These are phyloP conservation scores for Pneumocystis wakefieldiae DNA, from an alignment of 1,139 yeast species.

Conservation along the genomic window DNA sequence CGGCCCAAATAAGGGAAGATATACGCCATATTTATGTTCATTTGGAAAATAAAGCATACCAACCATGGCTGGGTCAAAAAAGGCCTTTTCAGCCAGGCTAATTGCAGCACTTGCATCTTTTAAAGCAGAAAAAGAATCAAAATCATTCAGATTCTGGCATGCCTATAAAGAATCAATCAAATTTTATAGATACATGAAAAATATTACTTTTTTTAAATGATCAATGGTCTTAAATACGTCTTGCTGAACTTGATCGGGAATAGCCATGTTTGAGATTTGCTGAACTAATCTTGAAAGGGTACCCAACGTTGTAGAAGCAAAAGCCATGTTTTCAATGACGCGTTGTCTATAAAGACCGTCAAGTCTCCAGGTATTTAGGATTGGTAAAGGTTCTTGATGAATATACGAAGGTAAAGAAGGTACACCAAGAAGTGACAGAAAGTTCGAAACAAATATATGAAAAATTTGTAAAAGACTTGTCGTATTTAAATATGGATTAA, in stretches of 20 bases:
- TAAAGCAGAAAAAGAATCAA: constrained; percentile 14
- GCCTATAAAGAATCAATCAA: not conserved
- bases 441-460: constrained; percentile 59
- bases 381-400: constrained; percentile 27
- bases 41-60: constrained; percentile 90
- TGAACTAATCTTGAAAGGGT: constrained; percentile 56
- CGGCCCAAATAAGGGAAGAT: constrained; percentile 80
- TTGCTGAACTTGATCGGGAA: constrained; percentile 32
- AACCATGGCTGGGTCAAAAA: constrained; percentile 87
- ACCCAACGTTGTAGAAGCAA: constrained; percentile 43
- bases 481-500: constrained; percentile 24
- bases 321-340: constrained; percentile 36
- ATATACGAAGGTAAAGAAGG: constrained; percentile 44
- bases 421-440: constrained; percentile 58
- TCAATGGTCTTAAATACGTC: not conserved
- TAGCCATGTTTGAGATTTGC: constrained; percentile 62
- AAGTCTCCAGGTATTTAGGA: constrained; percentile 21
- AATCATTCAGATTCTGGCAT: not conserved
- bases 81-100: constrained; percentile 53
- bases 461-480: constrained; percentile 42
- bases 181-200: not conserved
- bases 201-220: not conserved
- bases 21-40: constrained; percentile 87
- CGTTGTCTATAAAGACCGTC: constrained; percentile 51
- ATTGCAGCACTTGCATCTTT: constrained; percentile 39